These are phyloP conservation scores for Cunninghamia lanceolata DNA, from an alignment of 75 land plant genomes.

Conservation along the genomic window DNA sequence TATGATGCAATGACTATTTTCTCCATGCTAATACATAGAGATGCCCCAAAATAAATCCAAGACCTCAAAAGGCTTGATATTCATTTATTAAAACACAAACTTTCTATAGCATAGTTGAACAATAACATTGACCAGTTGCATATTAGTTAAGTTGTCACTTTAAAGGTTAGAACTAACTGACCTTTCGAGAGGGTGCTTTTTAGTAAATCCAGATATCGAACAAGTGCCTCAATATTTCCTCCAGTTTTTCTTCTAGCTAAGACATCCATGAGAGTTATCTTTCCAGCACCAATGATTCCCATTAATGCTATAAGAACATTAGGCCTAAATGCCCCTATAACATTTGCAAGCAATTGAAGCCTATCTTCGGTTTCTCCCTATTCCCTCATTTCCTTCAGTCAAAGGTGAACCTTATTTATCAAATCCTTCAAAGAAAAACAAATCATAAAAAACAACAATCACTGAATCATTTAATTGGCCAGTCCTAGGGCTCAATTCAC, in stretches of 20 bases:
- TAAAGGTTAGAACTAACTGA: no score
- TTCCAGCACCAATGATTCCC: constrained; percentile 93
- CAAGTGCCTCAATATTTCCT: constrained; percentile 79
- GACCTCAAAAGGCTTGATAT: no score
- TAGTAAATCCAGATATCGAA: constrained; percentile 74
- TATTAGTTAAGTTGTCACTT: no score
- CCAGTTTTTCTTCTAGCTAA: no score
- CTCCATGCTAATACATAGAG: no score
- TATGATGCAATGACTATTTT: no score
- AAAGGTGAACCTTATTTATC: not conserved
- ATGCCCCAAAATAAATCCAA: no score
- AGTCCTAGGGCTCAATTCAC: constrained; percentile 7
- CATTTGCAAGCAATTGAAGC: constrained; percentile 59
- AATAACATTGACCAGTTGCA: no score
- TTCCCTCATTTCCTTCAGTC: constrained; percentile 70
- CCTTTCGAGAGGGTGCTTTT: no score
- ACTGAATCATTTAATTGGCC: not conserved
- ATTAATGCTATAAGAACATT: constrained; percentile 76
- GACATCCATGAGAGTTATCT: constrained; percentile 91
- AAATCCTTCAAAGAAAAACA: constrained; percentile 3
- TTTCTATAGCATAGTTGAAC: no score
- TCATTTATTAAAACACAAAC: no score
- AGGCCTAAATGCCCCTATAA: constrained; percentile 76
- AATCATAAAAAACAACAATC: not conserved
- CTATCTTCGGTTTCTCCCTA: constrained; percentile 70